Evolutionary conservation across 75 land plant species (phyloP).

Genomic region (Pseudotsuga menziesii): DNA sequence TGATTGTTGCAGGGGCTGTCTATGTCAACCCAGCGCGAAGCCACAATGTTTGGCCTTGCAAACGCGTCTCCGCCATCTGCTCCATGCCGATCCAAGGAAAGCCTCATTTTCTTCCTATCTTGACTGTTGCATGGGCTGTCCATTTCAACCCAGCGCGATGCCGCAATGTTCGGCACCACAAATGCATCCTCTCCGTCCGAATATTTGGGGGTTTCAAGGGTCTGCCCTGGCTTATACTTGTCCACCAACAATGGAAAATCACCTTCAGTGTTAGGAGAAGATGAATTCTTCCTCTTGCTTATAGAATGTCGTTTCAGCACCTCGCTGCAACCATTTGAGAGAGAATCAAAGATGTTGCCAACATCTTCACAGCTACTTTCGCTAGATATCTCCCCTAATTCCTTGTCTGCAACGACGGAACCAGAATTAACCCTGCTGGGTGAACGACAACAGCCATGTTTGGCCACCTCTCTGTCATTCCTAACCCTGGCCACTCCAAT

Average conservation of each 20-base stretch:
- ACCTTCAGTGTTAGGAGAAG: not conserved
- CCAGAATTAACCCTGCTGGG: not conserved
- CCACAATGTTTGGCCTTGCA: not conserved
- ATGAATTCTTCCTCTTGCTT: not conserved
- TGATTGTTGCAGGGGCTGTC: not conserved
- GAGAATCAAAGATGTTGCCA: not conserved
- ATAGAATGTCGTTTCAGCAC: not conserved
- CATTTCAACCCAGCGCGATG: not conserved
- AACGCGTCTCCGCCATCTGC: not conserved
- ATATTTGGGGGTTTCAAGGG: not conserved
- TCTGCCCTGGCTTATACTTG: not conserved
- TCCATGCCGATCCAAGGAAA: not conserved
- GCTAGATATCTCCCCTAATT: conserved; percentile 1
- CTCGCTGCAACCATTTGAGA: not conserved
- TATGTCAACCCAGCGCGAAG: not conserved
- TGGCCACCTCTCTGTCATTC: not conserved
- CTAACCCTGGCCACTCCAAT: not conserved
- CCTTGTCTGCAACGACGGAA: not conserved
- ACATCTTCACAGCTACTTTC: not conserved
- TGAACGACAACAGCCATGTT: not conserved
- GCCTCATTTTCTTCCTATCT: not conserved
- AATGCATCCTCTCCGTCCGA: not conserved
- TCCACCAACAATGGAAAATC: not conserved
- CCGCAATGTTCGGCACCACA: not conserved
- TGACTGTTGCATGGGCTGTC: not conserved